Base-by-base conservation (phyloP, 441 rosid species). In the Manihot esculenta region DNA sequence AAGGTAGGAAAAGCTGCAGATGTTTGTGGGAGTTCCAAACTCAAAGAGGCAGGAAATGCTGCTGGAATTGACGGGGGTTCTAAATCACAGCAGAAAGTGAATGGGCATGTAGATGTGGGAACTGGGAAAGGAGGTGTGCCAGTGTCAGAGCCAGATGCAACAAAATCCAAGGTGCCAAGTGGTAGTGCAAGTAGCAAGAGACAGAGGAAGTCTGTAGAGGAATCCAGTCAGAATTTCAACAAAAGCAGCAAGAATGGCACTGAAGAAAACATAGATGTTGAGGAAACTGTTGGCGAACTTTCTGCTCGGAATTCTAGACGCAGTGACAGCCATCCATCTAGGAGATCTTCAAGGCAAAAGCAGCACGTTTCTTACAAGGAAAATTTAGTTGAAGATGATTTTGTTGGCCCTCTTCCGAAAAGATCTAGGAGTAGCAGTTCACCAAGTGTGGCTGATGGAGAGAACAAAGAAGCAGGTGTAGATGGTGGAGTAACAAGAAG, bases 311-410 rank as follows among this genome's bases (percentile, higher is more conserved):
- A 77, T 53, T 61, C 65, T 66, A 79, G 72, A 61, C 50, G 48
- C 21, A 62, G 72, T 74, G 77, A 50, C 54, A 79, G 76, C 41
- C 83, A 78, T 68, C 79, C 77, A 44, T 72, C 77, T 41, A 85
- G 96, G 73, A 86, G 92, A 85, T 90, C 99, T 66, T 84, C 76
- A 44, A 83, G 97, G 81, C 83, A 68, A 60, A 94, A 85, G 85
- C 96, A 78, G 64, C 74, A 78, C 27, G 85, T 87, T 68, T 82
- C 93, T 17, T 89, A 87, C 58, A 80, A 84, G 50, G 93, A 88
- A 74, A 89, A 77, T 71, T 14, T 81, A 72, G 83, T 83, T 18
- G 97, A 90, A 26, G 93, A 86, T 23, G 84, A 75, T 54, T 70
- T 74, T 72, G 72, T 69, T 56, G 77, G 66, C 66, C 55, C 80